These are phyloP conservation scores for Fusarium tupiense DNA, from an alignment of 2,329 filamentous ascomycete species.

Conservation along the genomic window DNA sequence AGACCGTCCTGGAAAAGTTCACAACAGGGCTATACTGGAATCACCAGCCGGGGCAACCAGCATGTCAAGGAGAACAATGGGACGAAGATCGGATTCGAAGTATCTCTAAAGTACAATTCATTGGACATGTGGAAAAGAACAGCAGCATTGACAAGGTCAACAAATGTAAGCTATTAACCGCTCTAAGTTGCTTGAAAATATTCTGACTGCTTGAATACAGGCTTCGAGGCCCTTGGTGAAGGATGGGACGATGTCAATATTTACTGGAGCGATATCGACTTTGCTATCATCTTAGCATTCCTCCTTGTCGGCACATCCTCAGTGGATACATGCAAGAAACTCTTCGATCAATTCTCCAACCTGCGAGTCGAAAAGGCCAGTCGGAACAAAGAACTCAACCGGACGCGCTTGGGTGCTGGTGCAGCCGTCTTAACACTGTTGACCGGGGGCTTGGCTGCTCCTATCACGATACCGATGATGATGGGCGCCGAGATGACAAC, in stretches of 20 bases:
- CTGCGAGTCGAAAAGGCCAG: constrained; percentile 3
- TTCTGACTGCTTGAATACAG: neutral
- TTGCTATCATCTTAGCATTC: neutral
- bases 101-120: constrained; percentile 2
- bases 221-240: neutral
- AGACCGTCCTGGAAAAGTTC: constrained; percentile 8
- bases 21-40: constrained; percentile 9
- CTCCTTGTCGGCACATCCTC: constrained; percentile 6
- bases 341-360: constrained; percentile 10
- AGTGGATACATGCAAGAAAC: neutral
- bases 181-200: rapidly evolving
- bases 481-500: neutral
- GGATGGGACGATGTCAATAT: constrained; percentile 10
- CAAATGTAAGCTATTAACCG: neutral
- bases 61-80: neutral
- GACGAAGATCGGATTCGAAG: neutral
- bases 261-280: constrained; percentile 23
- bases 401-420: neutral
- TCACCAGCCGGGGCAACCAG: neutral
- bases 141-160: neutral
- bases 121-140: neutral
- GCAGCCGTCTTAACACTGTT: constrained; percentile 9
- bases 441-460: neutral
- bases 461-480: neutral
- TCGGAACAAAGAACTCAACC: neutral